Conservation (phyloP, 257 asterid genomes). For the Solanum megistacrolobum region DNA sequence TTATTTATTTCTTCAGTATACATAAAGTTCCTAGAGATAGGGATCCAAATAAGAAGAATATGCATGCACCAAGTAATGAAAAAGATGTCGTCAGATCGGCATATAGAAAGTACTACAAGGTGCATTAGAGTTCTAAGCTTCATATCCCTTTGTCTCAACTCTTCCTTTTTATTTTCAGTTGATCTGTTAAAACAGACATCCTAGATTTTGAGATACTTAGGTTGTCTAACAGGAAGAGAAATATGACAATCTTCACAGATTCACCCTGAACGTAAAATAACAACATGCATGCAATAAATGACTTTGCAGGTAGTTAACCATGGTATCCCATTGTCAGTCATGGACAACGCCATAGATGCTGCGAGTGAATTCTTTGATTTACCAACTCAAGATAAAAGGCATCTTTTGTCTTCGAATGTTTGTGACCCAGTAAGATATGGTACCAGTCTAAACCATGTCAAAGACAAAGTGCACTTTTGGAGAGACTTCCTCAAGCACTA, state of each 20-base stretch:
- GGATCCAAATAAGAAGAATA: background rate
- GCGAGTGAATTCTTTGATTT: constrained; percentile 47
- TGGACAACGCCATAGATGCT: constrained; percentile 29
- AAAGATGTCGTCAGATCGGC: background rate
- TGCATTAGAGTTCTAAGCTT: background rate
- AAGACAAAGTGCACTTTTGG: constrained; percentile 46
- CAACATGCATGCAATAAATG: background rate
- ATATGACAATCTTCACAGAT: background rate
- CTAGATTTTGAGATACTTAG: background rate
- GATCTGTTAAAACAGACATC: background rate
- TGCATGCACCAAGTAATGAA: background rate
- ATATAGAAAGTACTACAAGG: background rate
- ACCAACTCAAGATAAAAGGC: constrained; percentile 39
- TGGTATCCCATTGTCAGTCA: constrained; percentile 30
- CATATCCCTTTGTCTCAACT: background rate
- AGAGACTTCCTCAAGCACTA: constrained; percentile 67
- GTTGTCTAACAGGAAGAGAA: background rate
- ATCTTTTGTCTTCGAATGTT: constrained; percentile 30
- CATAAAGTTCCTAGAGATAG: background rate
- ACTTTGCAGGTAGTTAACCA: constrained; percentile 45
- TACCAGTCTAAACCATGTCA: constrained; percentile 43
- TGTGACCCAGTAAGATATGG: constrained; percentile 45
- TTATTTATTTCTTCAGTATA: background rate
- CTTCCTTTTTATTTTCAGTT: background rate
- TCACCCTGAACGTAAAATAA: background rate